These are phyloP conservation scores for Leccinellum luteum DNA, from an alignment of 768 basidiomycete genomes.

Conservation along the genomic window DNA sequence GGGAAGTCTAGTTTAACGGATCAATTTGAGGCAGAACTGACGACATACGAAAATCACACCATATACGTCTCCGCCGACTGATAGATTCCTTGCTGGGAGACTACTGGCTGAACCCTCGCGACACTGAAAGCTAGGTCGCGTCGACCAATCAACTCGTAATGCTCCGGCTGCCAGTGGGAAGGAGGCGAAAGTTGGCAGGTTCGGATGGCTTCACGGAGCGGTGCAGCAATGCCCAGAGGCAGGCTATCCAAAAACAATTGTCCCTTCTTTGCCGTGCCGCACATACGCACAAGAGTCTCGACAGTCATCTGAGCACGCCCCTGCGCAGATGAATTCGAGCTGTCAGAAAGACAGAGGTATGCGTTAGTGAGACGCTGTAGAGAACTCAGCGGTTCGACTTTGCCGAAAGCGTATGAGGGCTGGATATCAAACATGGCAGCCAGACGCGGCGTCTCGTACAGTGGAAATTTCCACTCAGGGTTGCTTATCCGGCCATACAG, in stretches of 20 bases:
- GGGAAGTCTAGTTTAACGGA: constrained; percentile 43
- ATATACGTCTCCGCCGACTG: constrained; percentile 35
- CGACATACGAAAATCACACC: constrained; percentile 9
- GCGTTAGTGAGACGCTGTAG: constrained; percentile 53
- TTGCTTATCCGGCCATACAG: constrained; percentile 57
- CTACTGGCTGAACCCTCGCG: constrained; percentile 28
- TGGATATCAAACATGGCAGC: constrained; percentile 48
- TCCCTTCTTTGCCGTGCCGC: constrained; percentile 39
- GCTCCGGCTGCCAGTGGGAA: constrained; percentile 59
- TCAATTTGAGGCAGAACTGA: constrained; percentile 9
- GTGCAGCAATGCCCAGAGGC: constrained; percentile 70
- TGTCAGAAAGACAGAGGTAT: constrained; percentile 61
- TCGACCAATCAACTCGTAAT: constrained; percentile 33
- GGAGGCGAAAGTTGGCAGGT: constrained; percentile 80
- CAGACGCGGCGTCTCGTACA: constrained; percentile 43
- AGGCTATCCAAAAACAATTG: constrained; percentile 51
- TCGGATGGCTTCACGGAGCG: constrained; percentile 81
- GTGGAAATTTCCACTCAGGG: constrained; percentile 64
- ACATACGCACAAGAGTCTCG: constrained; percentile 46
- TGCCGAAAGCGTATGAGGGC: constrained; percentile 60
- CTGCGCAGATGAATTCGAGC: constrained; percentile 45
- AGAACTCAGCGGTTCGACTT: constrained; percentile 53
- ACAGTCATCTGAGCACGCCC: constrained; percentile 69
- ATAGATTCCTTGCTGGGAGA: constrained; percentile 28
- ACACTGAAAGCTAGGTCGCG: constrained; percentile 33